phyloP scores from a whole-genome alignment of 805 yeast species.

The Zygoascus flipseniorum region DNA sequence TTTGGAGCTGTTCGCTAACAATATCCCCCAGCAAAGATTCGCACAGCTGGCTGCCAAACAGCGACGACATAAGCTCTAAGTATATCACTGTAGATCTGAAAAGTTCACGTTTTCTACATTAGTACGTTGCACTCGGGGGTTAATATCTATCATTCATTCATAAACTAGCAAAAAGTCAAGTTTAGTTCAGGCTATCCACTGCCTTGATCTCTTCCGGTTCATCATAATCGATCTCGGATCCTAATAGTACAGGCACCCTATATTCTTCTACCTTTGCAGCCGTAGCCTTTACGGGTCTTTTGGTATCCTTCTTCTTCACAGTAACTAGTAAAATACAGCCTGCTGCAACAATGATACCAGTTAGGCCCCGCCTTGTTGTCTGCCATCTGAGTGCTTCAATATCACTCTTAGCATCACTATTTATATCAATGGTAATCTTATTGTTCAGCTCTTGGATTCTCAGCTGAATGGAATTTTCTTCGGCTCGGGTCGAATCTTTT shows the following conservation, averaged over 20 bases:
- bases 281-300: slow-evolving; percentile 3
- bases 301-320: slow-evolving; percentile 27
- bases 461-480: slow-evolving; percentile 58
- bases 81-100: too few relatives aligned
- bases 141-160: too few relatives aligned
- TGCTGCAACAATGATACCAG: slow-evolving; percentile 62
- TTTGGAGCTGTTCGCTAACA: slow-evolving; percentile 58
- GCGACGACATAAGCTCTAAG: slow-evolving; percentile 54
- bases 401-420: slow-evolving; percentile 74
- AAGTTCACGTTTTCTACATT: too few relatives aligned
- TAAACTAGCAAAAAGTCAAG: too few relatives aligned
- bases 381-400: slow-evolving; percentile 91
- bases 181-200: slow-evolving; percentile 28
- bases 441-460: slow-evolving; percentile 76
- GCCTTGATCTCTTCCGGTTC: slow-evolving; percentile 18
- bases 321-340: slow-evolving; percentile 51
- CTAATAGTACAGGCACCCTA: slow-evolving; percentile 21
- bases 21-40: slow-evolving; percentile 67
- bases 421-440: slow-evolving; percentile 72
- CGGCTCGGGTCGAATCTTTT: slow-evolving; percentile 71
- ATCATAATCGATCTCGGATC: slow-evolving; percentile 21
- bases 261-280: slow-evolving; percentile 16
- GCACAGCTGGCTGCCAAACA: slow-evolving; percentile 43
- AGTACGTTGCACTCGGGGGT: too few relatives aligned
- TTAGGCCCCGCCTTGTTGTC: slow-evolving; percentile 77